A percentile compares a stretch with the other conserved stretches of the same genome.
phyloP scores from a whole-genome alignment of 2,329 filamentous ascomycete genomes.

The Cordyceps pruinosa region DNA sequence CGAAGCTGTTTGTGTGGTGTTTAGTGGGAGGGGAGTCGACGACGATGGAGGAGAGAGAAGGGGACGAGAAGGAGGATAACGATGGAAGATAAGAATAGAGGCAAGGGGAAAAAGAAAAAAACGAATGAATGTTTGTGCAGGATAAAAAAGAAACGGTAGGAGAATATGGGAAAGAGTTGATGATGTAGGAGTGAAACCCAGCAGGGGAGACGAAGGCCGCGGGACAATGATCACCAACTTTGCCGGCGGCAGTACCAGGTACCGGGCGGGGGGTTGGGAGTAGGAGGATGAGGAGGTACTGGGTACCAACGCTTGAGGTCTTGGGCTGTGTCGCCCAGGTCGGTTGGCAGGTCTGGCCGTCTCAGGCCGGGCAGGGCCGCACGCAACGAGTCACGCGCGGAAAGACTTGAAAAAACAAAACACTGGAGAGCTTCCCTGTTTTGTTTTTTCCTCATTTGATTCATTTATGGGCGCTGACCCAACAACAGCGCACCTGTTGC shows the following conservation, averaged over 20 bases:
- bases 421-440: neutral
- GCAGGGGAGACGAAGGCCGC: neutral
- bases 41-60: neutral
- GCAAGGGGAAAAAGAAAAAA: neutral
- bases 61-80: neutral
- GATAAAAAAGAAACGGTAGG: neutral
- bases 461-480: neutral
- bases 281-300: too few species aligned
- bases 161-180: neutral
- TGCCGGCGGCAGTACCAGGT: too few species aligned
- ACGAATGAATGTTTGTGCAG: neutral
- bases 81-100: neutral
- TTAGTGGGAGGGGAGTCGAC: neutral
- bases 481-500: neutral
- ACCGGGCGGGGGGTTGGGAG: too few species aligned
- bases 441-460: slow-evolving; percentile 5
- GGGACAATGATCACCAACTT: neutral
- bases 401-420: neutral
- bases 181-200: slow-evolving; percentile 4
- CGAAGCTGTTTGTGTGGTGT: neutral
- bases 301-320: too few species aligned
- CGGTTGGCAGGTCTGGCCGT: neutral
- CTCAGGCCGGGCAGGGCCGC: neutral
- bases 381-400: neutral
- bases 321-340: too few species aligned